Evolutionary conservation across 1,139 yeast species (phyloP).

Genomic region (Petasospora rhodanensis): DNA sequence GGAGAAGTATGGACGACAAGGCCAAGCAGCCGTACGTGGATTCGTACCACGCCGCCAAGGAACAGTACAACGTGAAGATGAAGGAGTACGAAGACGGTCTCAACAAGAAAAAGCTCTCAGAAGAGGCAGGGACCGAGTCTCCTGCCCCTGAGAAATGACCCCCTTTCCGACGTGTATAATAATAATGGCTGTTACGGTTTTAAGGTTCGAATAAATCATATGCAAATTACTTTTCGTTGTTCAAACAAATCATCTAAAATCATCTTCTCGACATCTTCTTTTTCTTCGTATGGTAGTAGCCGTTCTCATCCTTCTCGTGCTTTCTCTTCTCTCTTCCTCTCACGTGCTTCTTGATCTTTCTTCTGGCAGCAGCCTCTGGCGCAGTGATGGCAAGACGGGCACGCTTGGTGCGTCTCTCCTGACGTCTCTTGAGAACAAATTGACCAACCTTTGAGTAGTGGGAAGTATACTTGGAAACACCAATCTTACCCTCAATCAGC

Average conservation of each 20-base stretch:
- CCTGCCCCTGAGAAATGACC: conserved; percentile 4
- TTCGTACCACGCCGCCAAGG: conserved; percentile 74
- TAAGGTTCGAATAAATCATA: background rate
- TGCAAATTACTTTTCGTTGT: background rate
- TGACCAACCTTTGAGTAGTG: conserved; percentile 62
- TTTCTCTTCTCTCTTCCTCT: conserved; percentile 74
- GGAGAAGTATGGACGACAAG: conserved; percentile 73
- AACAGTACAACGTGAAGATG: conserved; percentile 73
- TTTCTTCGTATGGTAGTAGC: conserved; percentile 64
- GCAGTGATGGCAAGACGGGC: conserved; percentile 73
- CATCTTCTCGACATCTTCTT: conserved; percentile 35
- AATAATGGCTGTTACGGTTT: background rate
- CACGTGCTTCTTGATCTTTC: conserved; percentile 72
- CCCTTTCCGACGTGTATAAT: too few species aligned
- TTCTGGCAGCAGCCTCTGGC: conserved; percentile 76
- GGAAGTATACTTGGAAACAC: conserved; percentile 66
- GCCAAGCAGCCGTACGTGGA: conserved; percentile 73
- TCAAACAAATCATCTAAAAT: background rate
- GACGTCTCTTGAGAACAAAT: conserved; percentile 55
- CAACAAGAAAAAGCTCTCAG: conserved; percentile 9
- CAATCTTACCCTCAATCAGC: conserved; percentile 64
- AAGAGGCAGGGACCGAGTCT: conserved; percentile 6
- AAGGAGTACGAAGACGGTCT: conserved; percentile 41
- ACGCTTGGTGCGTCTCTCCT: conserved; percentile 70
- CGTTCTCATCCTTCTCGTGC: conserved; percentile 70